These are phyloP conservation scores for Neospermospora avenae DNA, from an alignment of 2,329 filamentous ascomycete species.

Conservation along the genomic window DNA sequence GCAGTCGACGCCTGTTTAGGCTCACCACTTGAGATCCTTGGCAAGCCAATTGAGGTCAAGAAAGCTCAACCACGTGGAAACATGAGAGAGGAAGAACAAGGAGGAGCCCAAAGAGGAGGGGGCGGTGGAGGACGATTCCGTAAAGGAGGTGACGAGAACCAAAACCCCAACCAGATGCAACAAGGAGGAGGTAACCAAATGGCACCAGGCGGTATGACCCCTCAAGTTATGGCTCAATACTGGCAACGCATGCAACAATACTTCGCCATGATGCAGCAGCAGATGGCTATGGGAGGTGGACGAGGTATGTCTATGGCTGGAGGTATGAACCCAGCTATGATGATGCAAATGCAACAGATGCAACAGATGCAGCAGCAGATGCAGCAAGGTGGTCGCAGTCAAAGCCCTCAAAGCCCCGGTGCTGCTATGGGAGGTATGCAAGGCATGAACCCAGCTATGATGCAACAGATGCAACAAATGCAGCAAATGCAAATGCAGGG, in stretches of 20 bases:
- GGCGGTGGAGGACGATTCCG: conserved; percentile 53
- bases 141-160: conserved; percentile 49
- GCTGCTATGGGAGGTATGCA: conserved; percentile 33
- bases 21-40: conserved; percentile 83
- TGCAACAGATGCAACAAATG: conserved; percentile 53
- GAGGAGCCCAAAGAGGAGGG: conserved; percentile 26
- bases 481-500: conserved; percentile 46
- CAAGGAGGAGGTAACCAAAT: conserved; percentile 34
- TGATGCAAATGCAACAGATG: conserved; percentile 66
- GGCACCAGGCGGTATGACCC: conserved; percentile 70
- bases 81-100: conserved; percentile 85
- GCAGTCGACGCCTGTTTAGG: conserved; percentile 90
- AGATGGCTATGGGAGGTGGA: conserved; percentile 69
- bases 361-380: conserved; percentile 44
- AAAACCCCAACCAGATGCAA: conserved; percentile 38
- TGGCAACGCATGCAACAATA: conserved; percentile 99
- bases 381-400: conserved; percentile 32
- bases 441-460: conserved; percentile 44
- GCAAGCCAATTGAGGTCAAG: conserved; percentile 97
- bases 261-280: conserved; percentile 90
- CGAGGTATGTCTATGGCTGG: conserved; percentile 61
- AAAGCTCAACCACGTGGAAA: conserved; percentile 95
- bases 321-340: conserved; percentile 72
- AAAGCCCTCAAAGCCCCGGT: conserved; percentile 34
- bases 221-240: conserved; percentile 97